Base-by-base conservation (phyloP, 225 moss, liverwort and hornwort genomes). In the Bryum argenteum region DNA sequence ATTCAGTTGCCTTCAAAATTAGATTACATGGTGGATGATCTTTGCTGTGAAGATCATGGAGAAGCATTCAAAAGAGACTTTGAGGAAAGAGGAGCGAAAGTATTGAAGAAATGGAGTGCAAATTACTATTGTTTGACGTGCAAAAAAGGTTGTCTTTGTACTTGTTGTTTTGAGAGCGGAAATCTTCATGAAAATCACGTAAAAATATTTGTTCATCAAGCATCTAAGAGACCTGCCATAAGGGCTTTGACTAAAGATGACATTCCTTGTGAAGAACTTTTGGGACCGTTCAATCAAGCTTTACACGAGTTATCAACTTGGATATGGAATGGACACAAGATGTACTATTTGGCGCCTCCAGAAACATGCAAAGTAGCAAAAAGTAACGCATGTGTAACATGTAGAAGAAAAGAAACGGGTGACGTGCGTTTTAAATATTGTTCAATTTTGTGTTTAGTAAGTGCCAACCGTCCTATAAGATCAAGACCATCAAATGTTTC, bases 361-460 rank as follows among this genome's bases (percentile, higher is more conserved):
- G 3, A 0, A 2, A 4, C 50, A 6, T 51, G 61, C 4, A 61
- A 71, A 51, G 16, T 11, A 71, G 38, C 61, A 8, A 71, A 50
- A 16, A 50, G 1, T 50, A 61, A 71, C 1, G 0, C 16, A 17
- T 71, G 61, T 11, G 0, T 3, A 1, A 71, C 62, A 11, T 71
- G 52, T n/a, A 11, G 4, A 53, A 62, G 10, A 61, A 71, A 62
- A 51, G 71, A 71, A 71, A 71, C 39, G 39, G 51, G 22, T 50
- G 10, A 0, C 8, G 0, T 0, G 1, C 0, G 22, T 9, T 71
- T 40, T n/a, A 53, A 71, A 23, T 71, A 71, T 62, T 71, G 62
- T 62, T 71, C 62, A 0, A 53, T 62, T 0, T 38, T 52, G 9
- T 71, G 41, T 21, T 62, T 62, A 8, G 48, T 62, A 1, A 52